Conservation (phyloP, 2,329 filamentous ascomycete genomes). For the Aureobasidium lini region DNA sequence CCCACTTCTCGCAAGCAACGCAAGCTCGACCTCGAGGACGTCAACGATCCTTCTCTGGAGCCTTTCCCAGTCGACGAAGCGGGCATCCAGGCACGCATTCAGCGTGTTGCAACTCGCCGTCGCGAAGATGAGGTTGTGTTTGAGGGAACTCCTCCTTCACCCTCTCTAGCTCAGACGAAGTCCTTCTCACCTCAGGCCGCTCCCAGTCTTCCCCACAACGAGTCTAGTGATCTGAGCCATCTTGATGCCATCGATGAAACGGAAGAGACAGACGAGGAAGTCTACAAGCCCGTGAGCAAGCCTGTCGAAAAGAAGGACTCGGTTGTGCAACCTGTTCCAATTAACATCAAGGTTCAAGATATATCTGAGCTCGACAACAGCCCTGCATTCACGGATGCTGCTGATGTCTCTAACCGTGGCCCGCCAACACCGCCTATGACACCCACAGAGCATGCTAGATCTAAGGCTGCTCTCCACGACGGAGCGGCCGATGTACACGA, state of each 20-base stretch:
- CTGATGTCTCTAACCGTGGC: constrained; percentile 4
- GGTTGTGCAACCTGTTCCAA: not conserved
- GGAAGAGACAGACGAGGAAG: constrained; percentile 2
- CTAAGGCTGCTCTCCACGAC: constrained; percentile 9
- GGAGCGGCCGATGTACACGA: constrained; percentile 1
- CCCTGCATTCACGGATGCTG: not conserved
- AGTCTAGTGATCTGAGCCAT: constrained; percentile 7
- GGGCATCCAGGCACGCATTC: constrained; percentile 28
- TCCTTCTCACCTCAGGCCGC: not conserved
- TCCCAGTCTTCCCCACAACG: not conserved
- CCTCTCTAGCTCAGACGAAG: constrained; percentile 6
- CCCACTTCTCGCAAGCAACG: not conserved
- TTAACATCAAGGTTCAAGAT: not conserved
- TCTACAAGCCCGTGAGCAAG: not conserved
- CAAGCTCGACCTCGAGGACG: constrained; percentile 19
- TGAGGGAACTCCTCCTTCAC: constrained; percentile 15
- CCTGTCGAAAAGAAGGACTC: not conserved
- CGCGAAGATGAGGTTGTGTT: constrained; percentile 20
- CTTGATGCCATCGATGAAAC: constrained; percentile 13
- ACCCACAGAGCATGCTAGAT: constrained; percentile 21
- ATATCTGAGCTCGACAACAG: not conserved
- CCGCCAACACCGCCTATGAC: constrained; percentile 29
- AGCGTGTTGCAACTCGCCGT: constrained; percentile 19
- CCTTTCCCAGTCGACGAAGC: constrained; percentile 28
- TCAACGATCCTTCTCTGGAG: constrained; percentile 26